A percentile compares a stretch with the other conserved stretches of the same genome.
phyloP scores from a whole-genome alignment of 75 land plant genomes.

The Selaginella tamariscina region DNA sequence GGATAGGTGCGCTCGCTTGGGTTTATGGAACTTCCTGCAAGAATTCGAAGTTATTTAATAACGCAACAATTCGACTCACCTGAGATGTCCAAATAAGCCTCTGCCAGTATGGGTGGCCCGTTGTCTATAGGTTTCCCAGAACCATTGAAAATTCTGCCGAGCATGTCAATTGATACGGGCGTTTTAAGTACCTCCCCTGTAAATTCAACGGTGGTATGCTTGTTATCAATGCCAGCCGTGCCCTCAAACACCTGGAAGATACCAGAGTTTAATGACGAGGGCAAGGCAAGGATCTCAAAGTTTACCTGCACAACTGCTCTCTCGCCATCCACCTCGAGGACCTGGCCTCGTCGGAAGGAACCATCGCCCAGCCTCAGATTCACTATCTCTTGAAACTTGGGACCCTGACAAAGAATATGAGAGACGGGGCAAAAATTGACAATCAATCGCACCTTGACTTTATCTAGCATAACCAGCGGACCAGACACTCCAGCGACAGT shows the following conservation, averaged over 20 bases:
- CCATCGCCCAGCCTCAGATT: constrained; percentile 95
- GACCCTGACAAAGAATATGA: constrained; percentile 48
- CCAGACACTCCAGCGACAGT: constrained; percentile 99
- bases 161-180: constrained; percentile 95
- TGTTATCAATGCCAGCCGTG: constrained; percentile 94
- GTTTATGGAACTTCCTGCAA: constrained; percentile 86
- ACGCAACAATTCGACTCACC: constrained; percentile 26
- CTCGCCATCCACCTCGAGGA: constrained; percentile 96
- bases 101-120: constrained; percentile 92
- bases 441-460: constrained; percentile 68
- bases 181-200: constrained; percentile 98
- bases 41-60: neutral
- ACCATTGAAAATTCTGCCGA: constrained; percentile 98
- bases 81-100: constrained; percentile 87
- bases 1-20: constrained; percentile 99
- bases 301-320: constrained; percentile 85
- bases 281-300: neutral
- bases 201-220: constrained; percentile 85
- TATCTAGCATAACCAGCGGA: constrained; percentile 88
- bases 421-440: neutral
- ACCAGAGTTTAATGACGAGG: neutral
- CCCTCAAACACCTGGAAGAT: constrained; percentile 87
- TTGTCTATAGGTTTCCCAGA: constrained; percentile 97
- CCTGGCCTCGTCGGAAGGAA: constrained; percentile 79
- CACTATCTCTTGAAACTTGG: constrained; percentile 94